A percentile compares a stretch with the other conserved stretches of the same genome.
phyloP scores from a whole-genome alignment of 345 rosid genomes.

The Populus davidiana region DNA sequence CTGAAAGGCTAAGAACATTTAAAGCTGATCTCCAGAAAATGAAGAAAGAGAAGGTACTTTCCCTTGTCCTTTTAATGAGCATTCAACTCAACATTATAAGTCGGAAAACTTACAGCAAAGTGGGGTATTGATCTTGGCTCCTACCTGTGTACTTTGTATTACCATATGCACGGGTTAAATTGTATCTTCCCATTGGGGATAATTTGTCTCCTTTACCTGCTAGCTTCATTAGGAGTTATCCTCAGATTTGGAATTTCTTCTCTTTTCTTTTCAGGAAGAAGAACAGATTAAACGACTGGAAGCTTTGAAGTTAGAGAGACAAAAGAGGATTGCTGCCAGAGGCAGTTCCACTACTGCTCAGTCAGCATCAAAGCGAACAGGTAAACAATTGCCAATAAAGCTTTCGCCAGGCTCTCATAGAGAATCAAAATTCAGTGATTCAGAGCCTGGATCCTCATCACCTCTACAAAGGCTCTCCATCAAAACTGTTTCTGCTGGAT shows the following conservation, averaged over 20 bases:
- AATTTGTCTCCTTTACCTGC: not conserved
- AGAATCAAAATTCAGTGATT: conserved; percentile 79
- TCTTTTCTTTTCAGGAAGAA: conserved; percentile 53
- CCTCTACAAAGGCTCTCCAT: conserved; percentile 58
- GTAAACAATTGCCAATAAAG: conserved; percentile 53
- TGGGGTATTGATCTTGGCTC: not conserved
- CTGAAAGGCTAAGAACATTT: conserved; percentile 79
- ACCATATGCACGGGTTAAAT: conserved; percentile 2
- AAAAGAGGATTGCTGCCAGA: conserved; percentile 83
- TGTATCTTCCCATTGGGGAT: not conserved
- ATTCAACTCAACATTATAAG: not conserved
- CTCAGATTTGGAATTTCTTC: not conserved
- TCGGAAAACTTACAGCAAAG: not conserved
- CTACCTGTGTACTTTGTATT: conserved; percentile 1
- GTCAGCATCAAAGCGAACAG: conserved; percentile 45
- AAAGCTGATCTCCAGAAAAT: conserved; percentile 95
- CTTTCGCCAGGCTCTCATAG: conserved; percentile 60
- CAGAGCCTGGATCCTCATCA: conserved; percentile 68
- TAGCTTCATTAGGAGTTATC: not conserved
- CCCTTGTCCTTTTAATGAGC: not conserved
- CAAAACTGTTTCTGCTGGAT: conserved; percentile 49
- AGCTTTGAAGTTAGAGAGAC: conserved; percentile 74
- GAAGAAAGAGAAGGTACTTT: conserved; percentile 85
- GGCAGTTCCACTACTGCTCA: conserved; percentile 48
- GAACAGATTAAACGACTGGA: conserved; percentile 72